phyloP scores from a whole-genome alignment of 164 flowering plant species.

The Platanus orientalis region DNA sequence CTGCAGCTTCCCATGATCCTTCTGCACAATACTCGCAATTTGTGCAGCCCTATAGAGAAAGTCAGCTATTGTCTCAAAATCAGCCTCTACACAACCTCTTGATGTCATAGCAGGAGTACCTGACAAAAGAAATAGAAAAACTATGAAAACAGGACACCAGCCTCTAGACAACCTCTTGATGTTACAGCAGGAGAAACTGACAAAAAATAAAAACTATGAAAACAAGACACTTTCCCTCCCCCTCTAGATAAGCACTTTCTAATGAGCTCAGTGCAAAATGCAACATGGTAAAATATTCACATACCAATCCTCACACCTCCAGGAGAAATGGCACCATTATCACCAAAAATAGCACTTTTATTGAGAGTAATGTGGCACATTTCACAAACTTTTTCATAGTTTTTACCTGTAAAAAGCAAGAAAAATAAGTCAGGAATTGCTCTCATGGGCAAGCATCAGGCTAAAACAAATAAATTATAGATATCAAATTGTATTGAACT shows the following conservation, averaged over 20 bases:
- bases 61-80: slow-evolving; percentile 82
- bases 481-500: background rate
- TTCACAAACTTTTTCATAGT: slow-evolving; percentile 82
- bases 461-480: background rate
- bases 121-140: slow-evolving; percentile 15
- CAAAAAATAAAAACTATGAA: background rate
- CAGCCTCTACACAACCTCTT: slow-evolving; percentile 82
- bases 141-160: background rate
- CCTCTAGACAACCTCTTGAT: slow-evolving; percentile 79
- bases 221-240: background rate
- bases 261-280: background rate
- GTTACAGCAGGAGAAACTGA: slow-evolving; percentile 95
- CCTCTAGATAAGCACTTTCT: background rate
- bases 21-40: slow-evolving; percentile 51
- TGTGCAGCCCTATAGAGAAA: slow-evolving; percentile 75
- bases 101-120: slow-evolving; percentile 97
- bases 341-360: slow-evolving; percentile 75
- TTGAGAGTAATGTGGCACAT: slow-evolving; percentile 75
- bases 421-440: background rate
- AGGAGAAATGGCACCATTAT: slow-evolving; percentile 66
- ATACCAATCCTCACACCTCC: slow-evolving; percentile 91
- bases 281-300: slow-evolving; percentile 10
- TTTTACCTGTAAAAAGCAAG: slow-evolving; percentile 47
- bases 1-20: slow-evolving; percentile 60
- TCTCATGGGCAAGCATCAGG: background rate